Evolutionary conservation across 495 filamentous ascomycete species (phyloP), one percentile per base, ranked within the genome.

Genomic region (Aspergillus sclerotioniger): DNA sequence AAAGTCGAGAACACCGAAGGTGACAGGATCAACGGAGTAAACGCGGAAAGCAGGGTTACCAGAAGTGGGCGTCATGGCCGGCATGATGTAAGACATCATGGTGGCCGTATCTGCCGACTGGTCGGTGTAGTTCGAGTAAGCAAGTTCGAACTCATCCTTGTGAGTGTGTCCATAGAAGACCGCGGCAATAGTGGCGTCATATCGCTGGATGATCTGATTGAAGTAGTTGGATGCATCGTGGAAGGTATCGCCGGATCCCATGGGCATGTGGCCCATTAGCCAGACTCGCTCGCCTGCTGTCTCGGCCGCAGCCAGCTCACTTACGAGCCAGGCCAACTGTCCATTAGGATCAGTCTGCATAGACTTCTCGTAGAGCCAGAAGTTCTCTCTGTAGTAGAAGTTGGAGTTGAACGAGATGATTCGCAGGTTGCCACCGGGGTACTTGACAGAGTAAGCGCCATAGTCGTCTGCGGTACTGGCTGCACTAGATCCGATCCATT

Each of bases 101-200:
- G 79, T 64, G 8, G 80, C 78, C 9, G 71, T 76, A 2, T 73
- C 61, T 16, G 66, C 65, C 5, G 63, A 69, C 21, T 72, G 73
- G 10, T 62, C 56, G 0, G 77, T 79, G 48, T 82, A 81, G 57
- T 81, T 77, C 31, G 73, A 65, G 53, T 82, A 83, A 67, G 77
- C 83, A 37, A 84, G 67, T 57, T 78, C 74, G 28, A 79, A 69
- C 56, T 84, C 65, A 63, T 81, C 81, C 54, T 83, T 76, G 59
- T 84, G 81, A 3, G 79, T 83, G 65, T 84, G 82, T 8, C 82
- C 82, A 54, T 78, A 85, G 66, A 85, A 83, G 8, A 81, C 66
- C 46, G 76, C 77, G 8, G 80, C 79, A 53, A 84, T 83, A 0
- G 82, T 80, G 0, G 81, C 80, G 6, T 74, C 78, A 66, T 82